phyloP scores from a whole-genome alignment of 2,329 filamentous ascomycete species.

The Xylaria sp. region DNA sequence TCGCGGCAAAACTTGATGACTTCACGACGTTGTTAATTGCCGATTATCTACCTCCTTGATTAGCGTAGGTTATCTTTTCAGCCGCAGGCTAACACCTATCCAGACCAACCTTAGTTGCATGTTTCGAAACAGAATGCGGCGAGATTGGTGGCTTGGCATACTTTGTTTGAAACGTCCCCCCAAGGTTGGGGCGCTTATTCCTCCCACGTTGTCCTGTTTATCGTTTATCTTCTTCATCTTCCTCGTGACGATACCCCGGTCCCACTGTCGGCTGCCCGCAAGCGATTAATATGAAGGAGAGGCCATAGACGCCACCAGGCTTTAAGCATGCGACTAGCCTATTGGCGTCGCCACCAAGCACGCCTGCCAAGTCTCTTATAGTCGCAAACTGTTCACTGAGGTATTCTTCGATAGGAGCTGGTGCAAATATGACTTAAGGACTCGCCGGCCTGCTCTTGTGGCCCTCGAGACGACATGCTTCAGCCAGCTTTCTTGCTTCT shows the following conservation, averaged over 20 bases:
- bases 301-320: constrained; percentile 14
- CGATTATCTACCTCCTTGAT: constrained; percentile 13
- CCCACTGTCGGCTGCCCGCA: not conserved
- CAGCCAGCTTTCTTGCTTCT: constrained; percentile 16
- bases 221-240: not conserved
- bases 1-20: too few species aligned
- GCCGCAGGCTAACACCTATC: constrained; percentile 20
- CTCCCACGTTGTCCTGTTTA: not conserved
- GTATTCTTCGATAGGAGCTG: constrained; percentile 24
- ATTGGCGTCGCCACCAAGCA: constrained; percentile 9
- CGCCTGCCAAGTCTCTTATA: constrained; percentile 28
- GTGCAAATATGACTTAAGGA: constrained; percentile 15
- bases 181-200: constrained; percentile 25
- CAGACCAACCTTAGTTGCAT: not conserved
- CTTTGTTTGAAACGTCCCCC: constrained; percentile 29
- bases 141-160: constrained; percentile 27
- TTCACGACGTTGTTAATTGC: not conserved
- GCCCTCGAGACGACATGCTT: constrained; percentile 14
- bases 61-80: constrained; percentile 17
- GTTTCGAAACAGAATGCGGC: constrained; percentile 33
- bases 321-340: constrained; percentile 10
- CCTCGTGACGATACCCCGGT: not conserved
- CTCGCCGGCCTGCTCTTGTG: constrained; percentile 8
- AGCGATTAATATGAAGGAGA: constrained; percentile 30
- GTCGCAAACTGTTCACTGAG: constrained; percentile 8